These are phyloP conservation scores for Pogostemon cablin DNA, from an alignment of 257 asterid genomes.

Conservation along the genomic window DNA sequence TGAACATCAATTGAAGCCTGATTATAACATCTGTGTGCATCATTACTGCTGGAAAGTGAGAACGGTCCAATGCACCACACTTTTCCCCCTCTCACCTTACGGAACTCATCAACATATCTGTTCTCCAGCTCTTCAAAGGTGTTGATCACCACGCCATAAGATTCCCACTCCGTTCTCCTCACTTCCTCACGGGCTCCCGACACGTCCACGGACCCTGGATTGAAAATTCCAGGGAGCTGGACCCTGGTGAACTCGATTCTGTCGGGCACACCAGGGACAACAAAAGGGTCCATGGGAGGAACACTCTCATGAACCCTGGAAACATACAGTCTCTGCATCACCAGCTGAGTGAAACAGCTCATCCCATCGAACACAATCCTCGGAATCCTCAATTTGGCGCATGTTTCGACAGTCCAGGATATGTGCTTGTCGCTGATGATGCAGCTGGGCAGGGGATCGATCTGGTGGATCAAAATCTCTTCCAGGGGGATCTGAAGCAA, in stretches of 20 bases:
- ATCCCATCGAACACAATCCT: slow-evolving; percentile 53
- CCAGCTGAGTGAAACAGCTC: slow-evolving; percentile 48
- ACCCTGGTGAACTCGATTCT: slow-evolving; percentile 39
- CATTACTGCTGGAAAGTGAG: slow-evolving; percentile 39
- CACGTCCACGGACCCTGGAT: slow-evolving; percentile 25
- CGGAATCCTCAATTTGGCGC: slow-evolving; percentile 37
- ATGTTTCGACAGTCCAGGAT: slow-evolving; percentile 42
- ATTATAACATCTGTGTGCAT: slow-evolving; percentile 39
- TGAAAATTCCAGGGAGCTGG: slow-evolving; percentile 38
- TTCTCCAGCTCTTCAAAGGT: slow-evolving; percentile 54
- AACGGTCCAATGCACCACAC: slow-evolving; percentile 81
- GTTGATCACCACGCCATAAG: slow-evolving; percentile 50
- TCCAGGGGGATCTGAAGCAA: slow-evolving; percentile 43
- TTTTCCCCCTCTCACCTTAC: slow-evolving; percentile 38
- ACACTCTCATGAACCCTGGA: slow-evolving; percentile 33
- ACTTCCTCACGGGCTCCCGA: slow-evolving; percentile 12
- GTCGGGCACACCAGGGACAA: slow-evolving; percentile 43
- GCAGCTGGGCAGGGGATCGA: slow-evolving; percentile 46
- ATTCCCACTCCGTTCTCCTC: slow-evolving; percentile 37
- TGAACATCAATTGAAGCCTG: slow-evolving; percentile 35
- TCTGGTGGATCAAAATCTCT: slow-evolving; percentile 20
- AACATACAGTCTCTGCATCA: slow-evolving; percentile 27
- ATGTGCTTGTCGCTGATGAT: slow-evolving; percentile 44
- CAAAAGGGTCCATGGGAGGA: slow-evolving; percentile 36
- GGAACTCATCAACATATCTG: slow-evolving; percentile 43